Evolutionary conservation across 345 rosid species (phyloP).

Genomic region (Toxicodendron radicans): DNA sequence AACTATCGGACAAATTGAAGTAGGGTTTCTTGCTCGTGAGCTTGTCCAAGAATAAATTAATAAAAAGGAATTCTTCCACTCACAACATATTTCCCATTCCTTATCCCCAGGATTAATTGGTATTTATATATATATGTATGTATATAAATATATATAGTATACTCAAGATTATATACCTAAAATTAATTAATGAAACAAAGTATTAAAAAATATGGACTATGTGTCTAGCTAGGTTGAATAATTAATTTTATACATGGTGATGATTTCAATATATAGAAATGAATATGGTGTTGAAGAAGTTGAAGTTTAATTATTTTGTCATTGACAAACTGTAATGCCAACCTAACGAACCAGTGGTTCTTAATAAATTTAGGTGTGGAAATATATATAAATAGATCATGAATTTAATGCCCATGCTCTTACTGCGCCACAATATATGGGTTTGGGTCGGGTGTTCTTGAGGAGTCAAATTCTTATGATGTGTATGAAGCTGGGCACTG

Average conservation of each 20-base stretch:
- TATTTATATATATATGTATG: background rate
- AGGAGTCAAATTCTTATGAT: constrained; percentile 27
- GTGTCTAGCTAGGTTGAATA: no score
- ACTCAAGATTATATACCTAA: background rate
- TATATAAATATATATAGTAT: background rate
- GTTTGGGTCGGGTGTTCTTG: constrained; percentile 5
- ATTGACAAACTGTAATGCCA: background rate
- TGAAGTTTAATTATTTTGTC: constrained; percentile 2
- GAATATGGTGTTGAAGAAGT: background rate
- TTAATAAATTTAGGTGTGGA: background rate
- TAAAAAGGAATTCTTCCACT: background rate
- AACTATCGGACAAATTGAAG: background rate
- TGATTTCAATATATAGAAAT: background rate
- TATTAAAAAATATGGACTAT: no score
- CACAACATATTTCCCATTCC: constrained; percentile 3
- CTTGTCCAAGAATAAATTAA: background rate
- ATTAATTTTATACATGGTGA: background rate
- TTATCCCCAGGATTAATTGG: constrained; percentile 3
- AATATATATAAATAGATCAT: background rate
- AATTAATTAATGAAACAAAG: no score
- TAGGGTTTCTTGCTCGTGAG: background rate
- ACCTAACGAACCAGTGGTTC: background rate
- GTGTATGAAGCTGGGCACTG: background rate
- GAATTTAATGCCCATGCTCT: background rate
- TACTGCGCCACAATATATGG: constrained; percentile 3